Evolutionary conservation across 495 filamentous ascomycete genomes (phyloP).

Genomic region (Penicillium odoratum): DNA sequence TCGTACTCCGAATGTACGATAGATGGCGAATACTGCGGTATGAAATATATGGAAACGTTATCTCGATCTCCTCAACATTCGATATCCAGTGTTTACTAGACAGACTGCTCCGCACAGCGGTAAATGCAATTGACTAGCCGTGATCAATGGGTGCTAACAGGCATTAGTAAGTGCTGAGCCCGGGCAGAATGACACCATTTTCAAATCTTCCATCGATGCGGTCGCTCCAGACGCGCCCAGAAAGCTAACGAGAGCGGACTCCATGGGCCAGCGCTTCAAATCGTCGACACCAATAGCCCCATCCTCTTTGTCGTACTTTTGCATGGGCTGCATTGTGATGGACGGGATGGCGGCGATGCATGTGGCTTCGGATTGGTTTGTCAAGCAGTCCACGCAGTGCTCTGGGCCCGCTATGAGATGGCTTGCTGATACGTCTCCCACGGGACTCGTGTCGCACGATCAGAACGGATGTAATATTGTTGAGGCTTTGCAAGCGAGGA

Average conservation of each 20-base stretch:
- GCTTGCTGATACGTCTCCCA: neutral
- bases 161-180: conserved; percentile 1
- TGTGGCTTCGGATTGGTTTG: conserved; percentile 6
- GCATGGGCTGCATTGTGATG: conserved; percentile 38
- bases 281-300: conserved; percentile 34
- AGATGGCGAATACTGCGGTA: too few relatives aligned
- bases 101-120: too few relatives aligned
- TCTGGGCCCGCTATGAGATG: conserved; percentile 8
- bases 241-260: conserved; percentile 26
- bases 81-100: too few relatives aligned
- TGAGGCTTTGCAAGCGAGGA: too few relatives aligned
- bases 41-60: too few relatives aligned
- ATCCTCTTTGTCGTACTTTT: conserved; percentile 35
- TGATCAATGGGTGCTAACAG: conserved; percentile 6
- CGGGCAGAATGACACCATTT: conserved; percentile 10
- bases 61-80: too few relatives aligned
- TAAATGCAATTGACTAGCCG: neutral
- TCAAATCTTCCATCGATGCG: conserved; percentile 16
- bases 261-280: conserved; percentile 28
- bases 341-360: conserved; percentile 21
- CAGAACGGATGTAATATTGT: too few relatives aligned
- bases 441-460: neutral
- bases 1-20: too few relatives aligned
- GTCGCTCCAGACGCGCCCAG: conserved; percentile 21
- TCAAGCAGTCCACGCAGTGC: neutral